Percentiles rank a stretch among this genome's conserved stretches.
These are phyloP conservation scores for Sporopachydermia quercuum DNA, from an alignment of 805 yeast species.

Conservation along the genomic window DNA sequence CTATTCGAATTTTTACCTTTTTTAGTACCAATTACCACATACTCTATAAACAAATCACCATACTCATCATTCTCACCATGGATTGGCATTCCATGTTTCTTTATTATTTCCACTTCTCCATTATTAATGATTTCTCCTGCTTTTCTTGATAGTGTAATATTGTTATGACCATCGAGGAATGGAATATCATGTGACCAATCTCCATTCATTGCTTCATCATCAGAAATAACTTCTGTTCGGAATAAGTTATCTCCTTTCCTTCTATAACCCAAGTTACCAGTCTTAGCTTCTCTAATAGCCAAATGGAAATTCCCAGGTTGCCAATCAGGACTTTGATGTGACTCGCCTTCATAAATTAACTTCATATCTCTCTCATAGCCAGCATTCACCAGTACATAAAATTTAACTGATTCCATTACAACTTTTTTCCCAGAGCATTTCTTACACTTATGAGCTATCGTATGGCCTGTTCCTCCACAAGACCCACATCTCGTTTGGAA, in stretches of 20 bases:
- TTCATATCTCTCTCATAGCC: conserved; percentile 54
- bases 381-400: conserved; percentile 46
- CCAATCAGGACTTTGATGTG: conserved; percentile 73
- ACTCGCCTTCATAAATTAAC: conserved; percentile 54
- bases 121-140: conserved; percentile 37
- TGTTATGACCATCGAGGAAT: conserved; percentile 48
- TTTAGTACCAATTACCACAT: conserved; percentile 20
- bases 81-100: conserved; percentile 80
- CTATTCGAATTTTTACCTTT: neutral
- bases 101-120: conserved; percentile 60
- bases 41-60: conserved; percentile 36
- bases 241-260: conserved; percentile 61
- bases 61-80: conserved; percentile 28
- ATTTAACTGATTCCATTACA: conserved; percentile 35
- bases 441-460: conserved; percentile 48
- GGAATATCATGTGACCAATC: conserved; percentile 63
- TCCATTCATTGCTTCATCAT: conserved; percentile 61
- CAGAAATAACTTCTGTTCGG: conserved; percentile 64
- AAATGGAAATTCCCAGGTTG: conserved; percentile 67
- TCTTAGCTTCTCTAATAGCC: conserved; percentile 38
- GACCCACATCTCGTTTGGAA: conserved; percentile 65
- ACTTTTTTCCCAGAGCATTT: conserved; percentile 63
- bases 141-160: conserved; percentile 32
- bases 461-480: conserved; percentile 68
- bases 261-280: conserved; percentile 67